Conservation (phyloP, 2,329 filamentous ascomycete species). For the Cercospora citrullina region DNA sequence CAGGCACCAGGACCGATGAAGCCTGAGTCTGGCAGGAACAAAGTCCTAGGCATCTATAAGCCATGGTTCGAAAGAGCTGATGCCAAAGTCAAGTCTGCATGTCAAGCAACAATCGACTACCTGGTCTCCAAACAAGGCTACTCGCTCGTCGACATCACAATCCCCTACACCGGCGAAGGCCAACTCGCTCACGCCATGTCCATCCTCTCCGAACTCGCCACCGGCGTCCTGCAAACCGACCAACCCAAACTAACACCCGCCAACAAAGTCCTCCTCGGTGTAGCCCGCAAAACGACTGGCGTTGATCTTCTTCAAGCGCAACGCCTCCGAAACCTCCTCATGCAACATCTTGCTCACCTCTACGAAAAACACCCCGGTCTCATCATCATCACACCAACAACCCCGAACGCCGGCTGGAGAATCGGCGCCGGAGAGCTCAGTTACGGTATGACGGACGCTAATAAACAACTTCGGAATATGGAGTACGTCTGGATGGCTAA, state of each 20-base stretch:
- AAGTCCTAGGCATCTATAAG: slow-evolving; percentile 68
- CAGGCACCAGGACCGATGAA: slow-evolving; percentile 45
- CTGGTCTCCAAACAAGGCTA: slow-evolving; percentile 58
- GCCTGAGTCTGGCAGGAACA: slow-evolving; percentile 41
- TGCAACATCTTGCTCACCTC: slow-evolving; percentile 73
- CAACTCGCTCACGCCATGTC: slow-evolving; percentile 76
- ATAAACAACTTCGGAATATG: slow-evolving; percentile 74
- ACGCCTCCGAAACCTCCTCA: slow-evolving; percentile 71
- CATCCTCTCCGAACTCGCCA: slow-evolving; percentile 71
- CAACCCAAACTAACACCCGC: slow-evolving; percentile 61
- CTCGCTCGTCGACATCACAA: slow-evolving; percentile 58
- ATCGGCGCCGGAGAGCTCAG: slow-evolving; percentile 55
- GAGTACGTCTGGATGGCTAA: slow-evolving; percentile 85
- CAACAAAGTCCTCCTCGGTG: slow-evolving; percentile 68
- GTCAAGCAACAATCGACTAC: slow-evolving; percentile 61
- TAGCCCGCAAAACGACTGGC: slow-evolving; percentile 64
- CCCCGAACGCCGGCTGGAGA: slow-evolving; percentile 73
- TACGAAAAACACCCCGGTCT: slow-evolving; percentile 72
- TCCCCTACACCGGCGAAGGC: slow-evolving; percentile 68
- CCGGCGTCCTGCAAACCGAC: slow-evolving; percentile 43
- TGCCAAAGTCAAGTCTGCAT: slow-evolving; percentile 60
- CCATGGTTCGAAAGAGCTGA: slow-evolving; percentile 71
- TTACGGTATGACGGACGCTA: slow-evolving; percentile 70
- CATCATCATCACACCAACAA: slow-evolving; percentile 76
- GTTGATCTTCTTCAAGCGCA: slow-evolving; percentile 72